A percentile compares a stretch with the other conserved stretches of the same genome.
Conservation (phyloP, 2,329 filamentous ascomycete species). For the Colletotrichum chrysophilum region DNA sequence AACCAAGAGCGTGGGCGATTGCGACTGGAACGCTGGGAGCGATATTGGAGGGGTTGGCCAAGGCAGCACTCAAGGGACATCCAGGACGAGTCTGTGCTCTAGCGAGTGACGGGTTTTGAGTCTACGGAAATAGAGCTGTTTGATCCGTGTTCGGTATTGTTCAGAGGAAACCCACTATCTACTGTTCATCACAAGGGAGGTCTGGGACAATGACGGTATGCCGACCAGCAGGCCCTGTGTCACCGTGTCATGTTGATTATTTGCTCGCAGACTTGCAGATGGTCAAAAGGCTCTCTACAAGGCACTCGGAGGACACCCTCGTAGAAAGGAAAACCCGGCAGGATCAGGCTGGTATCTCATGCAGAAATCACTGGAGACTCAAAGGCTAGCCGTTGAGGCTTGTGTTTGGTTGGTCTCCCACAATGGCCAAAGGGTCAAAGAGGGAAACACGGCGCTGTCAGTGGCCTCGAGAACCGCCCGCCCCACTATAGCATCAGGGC, state of each 20-base stretch:
- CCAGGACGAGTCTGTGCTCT: slow-evolving; percentile 2
- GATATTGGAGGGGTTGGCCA: neutral
- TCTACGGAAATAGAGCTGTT: neutral
- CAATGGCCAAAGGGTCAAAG: neutral
- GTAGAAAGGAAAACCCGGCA: neutral
- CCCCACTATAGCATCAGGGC: slow-evolving; percentile 14
- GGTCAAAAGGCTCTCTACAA: neutral
- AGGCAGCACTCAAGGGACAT: neutral
- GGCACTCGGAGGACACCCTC: neutral
- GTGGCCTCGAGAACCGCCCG: neutral
- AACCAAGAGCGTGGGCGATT: neutral
- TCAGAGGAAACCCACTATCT: neutral
- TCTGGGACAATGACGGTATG: neutral
- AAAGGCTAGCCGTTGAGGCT: neutral
- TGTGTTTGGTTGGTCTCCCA: neutral
- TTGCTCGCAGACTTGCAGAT: neutral
- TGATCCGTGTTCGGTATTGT: neutral
- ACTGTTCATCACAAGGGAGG: neutral
- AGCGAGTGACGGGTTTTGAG: neutral
- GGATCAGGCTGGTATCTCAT: neutral
- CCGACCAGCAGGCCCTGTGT: neutral
- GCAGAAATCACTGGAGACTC: neutral
- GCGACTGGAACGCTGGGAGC: neutral
- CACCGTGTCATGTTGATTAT: neutral
- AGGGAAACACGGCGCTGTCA: slow-evolving; percentile 5